phyloP scores from a whole-genome alignment of 2,329 filamentous ascomycete species.

The Shiraia sp. region DNA sequence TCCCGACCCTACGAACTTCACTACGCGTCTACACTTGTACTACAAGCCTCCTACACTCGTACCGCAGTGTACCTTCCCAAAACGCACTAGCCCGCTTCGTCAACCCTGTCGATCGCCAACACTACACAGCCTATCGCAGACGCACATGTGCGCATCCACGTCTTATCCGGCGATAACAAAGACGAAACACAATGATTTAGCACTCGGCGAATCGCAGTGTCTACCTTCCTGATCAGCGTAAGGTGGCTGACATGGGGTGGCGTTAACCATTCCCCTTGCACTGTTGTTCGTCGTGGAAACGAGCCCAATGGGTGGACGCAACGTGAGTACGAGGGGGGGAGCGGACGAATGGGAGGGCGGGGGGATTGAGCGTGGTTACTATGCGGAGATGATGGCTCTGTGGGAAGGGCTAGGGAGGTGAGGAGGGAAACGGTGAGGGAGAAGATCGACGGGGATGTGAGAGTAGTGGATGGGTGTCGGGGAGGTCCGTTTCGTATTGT shows the following conservation, averaged over 20 bases:
- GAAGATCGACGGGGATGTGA: slow-evolving; percentile 2
- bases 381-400: neutral
- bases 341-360: slow-evolving; percentile 6
- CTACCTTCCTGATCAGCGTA: slow-evolving; percentile 30
- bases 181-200: slow-evolving; percentile 19
- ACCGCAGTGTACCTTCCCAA: slow-evolving; percentile 24
- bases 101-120: slow-evolving; percentile 19
- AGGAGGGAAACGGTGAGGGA: neutral
- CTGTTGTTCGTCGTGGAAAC: too few species aligned
- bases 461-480: slow-evolving; percentile 3
- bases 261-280: too few species aligned
- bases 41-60: too few species aligned
- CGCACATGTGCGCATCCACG: slow-evolving; percentile 23
- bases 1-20: neutral
- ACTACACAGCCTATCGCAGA: slow-evolving; percentile 23
- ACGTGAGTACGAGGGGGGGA: slow-evolving; percentile 23
- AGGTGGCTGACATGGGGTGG: slow-evolving; percentile 2
- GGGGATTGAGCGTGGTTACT: neutral
- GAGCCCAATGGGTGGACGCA: slow-evolving; percentile 14
- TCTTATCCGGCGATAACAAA: slow-evolving; percentile 19
- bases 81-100: slow-evolving; percentile 16
- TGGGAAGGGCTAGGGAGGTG: slow-evolving; percentile 1
- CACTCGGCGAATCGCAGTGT: slow-evolving; percentile 10
- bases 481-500: too few species aligned
- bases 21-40: slow-evolving; percentile 2